Percentiles rank a stretch among this genome's conserved stretches.
Conservation (phyloP, 345 rosid species). For the Microcos paniculata region DNA sequence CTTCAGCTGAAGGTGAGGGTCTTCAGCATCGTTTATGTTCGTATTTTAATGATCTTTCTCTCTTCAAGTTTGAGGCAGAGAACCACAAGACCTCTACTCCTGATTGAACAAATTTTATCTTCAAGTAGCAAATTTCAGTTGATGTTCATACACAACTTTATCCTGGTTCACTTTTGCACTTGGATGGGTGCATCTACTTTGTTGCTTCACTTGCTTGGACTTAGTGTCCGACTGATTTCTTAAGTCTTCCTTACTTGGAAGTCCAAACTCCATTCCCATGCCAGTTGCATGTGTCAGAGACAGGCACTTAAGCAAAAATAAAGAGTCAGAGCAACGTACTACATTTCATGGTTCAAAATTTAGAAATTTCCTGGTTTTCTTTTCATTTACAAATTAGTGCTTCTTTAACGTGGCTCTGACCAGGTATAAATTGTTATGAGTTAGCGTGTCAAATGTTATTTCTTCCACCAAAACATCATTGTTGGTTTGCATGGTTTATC, state of each 20-base stretch:
- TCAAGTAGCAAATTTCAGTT: background rate
- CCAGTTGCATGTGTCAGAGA: background rate
- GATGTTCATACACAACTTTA: background rate
- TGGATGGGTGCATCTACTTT: no score
- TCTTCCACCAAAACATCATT: no score
- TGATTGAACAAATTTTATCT: background rate
- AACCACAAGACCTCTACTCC: background rate
- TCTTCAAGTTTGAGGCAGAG: background rate
- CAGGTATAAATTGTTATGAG: no score
- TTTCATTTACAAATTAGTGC: no score
- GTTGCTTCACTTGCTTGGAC: no score
- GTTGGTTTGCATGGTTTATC: no score
- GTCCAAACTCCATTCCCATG: background rate
- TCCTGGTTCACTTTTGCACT: background rate
- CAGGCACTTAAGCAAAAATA: background rate
- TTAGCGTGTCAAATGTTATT: no score
- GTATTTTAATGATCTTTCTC: background rate
- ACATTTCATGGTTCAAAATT: no score
- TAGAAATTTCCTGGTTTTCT: no score
- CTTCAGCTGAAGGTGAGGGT: constrained; percentile 58
- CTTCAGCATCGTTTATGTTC: background rate
- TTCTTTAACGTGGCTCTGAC: no score
- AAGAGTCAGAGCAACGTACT: background rate
- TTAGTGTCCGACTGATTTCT: no score
- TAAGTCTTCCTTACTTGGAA: background rate